Base-by-base conservation (phyloP, 192 early-diverging fungal species). In the Entomortierella parvispora region DNA sequence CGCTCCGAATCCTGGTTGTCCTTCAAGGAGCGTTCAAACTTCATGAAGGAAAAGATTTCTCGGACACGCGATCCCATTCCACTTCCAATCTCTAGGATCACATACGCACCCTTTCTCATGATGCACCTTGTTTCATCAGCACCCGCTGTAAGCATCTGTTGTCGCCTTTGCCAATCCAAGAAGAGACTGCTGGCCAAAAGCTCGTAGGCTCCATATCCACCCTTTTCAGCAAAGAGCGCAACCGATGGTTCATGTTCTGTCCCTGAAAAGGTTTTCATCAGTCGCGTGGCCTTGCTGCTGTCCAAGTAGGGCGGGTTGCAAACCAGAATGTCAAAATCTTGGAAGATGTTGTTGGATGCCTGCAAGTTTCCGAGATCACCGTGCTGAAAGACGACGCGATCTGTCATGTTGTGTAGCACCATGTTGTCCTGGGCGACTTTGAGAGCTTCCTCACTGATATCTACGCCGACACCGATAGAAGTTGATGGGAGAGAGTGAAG, bases 291-390 rank as follows among this genome's bases (percentile, higher is more conserved):
- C 12, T 69, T 83, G 5, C 50, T 71, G 4, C 56, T 31, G 22
- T 86, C 79, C 25, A 93, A 70, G 52, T 93, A 93, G 0, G 92
- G 92, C 23, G 92, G 92, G 50, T 93, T 93, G 62, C 91, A 92
- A 1, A 90, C 82, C 6, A 93, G 75, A 31, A 90, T 50, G 71
- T 93, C 88, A 47, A 68, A 77, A 0, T 52, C 48, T 26, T 77
- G 65, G 33, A 87, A 88, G 0, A 85, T 79, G 0, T 65, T 51
- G 11, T 66, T 31, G 0, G 56, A 48, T 4, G 69, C 67, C 6
- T 68, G 65, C 26, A 90, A 74, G 1, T 69, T 44, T 14, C 82
- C 71, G 66, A 92, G 79, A 15, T 84, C 85, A 34, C 83, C 71
- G 3, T 57, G 28, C 3, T 79, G 28, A 53, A 89, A 85, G 0